These are phyloP conservation scores for Lunularia cruciata DNA, from an alignment of 225 moss, liverwort and hornwort genomes.

Conservation along the genomic window DNA sequence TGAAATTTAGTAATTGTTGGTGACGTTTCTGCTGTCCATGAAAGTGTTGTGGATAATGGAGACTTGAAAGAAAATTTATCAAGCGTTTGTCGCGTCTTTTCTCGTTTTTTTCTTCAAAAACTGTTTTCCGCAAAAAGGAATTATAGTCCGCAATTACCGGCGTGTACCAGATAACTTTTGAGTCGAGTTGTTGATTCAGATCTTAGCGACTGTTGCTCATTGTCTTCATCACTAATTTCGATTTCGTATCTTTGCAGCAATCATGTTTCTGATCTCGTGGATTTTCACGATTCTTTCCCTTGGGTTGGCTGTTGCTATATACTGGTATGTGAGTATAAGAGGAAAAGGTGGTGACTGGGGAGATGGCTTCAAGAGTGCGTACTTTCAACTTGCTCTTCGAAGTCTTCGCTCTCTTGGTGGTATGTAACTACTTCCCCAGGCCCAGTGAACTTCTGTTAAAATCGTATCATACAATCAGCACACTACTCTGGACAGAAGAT, in stretches of 20 bases:
- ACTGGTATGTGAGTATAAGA: conserved; percentile 98
- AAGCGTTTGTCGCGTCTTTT: neutral
- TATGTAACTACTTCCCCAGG: no score
- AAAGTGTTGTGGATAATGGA: no score
- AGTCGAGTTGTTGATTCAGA: no score
- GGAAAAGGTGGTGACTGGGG: conserved; percentile 99
- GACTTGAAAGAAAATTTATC: no score
- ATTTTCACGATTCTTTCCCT: conserved; percentile 77
- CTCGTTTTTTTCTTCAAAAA: no score
- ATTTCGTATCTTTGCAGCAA: conserved; percentile 50
- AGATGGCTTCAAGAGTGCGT: conserved; percentile 99
- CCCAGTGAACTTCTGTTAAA: no score
- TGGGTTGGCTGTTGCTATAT: conserved; percentile 82
- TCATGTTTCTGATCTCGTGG: conserved; percentile 99
- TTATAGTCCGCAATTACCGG: no score
- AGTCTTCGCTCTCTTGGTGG: conserved; percentile 99
- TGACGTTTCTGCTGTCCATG: no score
- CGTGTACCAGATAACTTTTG: neutral
- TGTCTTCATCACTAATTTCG: neutral
- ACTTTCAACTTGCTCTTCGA: conserved; percentile 95
- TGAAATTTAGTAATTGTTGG: no score
- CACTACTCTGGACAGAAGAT: no score
- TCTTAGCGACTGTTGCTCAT: neutral
- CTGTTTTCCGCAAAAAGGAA: neutral
- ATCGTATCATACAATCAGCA: no score